Percentiles rank a stretch among this genome's conserved stretches.
phyloP scores from a whole-genome alignment of 2,329 filamentous ascomycete species.

The Xylaria hypoxylon region DNA sequence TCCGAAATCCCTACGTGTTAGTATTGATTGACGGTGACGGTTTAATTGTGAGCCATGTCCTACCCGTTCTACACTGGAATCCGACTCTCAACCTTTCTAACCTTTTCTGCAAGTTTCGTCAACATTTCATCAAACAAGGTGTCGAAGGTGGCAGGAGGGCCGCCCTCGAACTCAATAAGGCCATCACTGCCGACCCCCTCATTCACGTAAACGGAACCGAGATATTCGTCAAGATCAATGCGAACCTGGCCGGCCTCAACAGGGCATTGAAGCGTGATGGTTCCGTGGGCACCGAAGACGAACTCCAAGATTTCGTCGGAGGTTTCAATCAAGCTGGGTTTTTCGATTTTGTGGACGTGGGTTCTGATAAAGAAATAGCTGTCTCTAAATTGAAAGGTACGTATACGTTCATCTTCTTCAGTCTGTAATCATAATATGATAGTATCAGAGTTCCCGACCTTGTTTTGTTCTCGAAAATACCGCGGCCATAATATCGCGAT shows the following conservation, averaged over 20 bases:
- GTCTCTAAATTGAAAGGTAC: conserved; percentile 72
- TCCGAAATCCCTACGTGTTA: conserved; percentile 68
- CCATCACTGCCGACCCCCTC: conserved; percentile 60
- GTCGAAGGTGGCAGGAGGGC: conserved; percentile 66
- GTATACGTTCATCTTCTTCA: conserved; percentile 11
- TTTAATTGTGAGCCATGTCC: conserved; percentile 61
- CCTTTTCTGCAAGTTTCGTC: conserved; percentile 63
- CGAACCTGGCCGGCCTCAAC: conserved; percentile 64
- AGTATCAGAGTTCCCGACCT: not conserved
- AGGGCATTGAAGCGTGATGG: conserved; percentile 63
- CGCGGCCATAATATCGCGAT: not conserved
- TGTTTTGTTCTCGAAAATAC: not conserved
- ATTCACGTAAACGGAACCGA: conserved; percentile 61
- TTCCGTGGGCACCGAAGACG: conserved; percentile 56
- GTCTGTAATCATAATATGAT: not conserved
- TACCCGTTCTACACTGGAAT: conserved; percentile 27
- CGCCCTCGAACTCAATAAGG: conserved; percentile 61
- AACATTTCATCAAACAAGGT: conserved; percentile 65
- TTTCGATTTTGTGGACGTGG: conserved; percentile 74
- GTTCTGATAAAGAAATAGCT: conserved; percentile 67
- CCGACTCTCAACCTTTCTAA: conserved; percentile 30
- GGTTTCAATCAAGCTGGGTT: conserved; percentile 71
- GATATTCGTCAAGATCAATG: conserved; percentile 67
- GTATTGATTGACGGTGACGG: conserved; percentile 73
- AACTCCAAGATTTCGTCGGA: conserved; percentile 66